phyloP scores from a whole-genome alignment of 2,329 filamentous ascomycete genomes.

The Diplocarpon rosae region DNA sequence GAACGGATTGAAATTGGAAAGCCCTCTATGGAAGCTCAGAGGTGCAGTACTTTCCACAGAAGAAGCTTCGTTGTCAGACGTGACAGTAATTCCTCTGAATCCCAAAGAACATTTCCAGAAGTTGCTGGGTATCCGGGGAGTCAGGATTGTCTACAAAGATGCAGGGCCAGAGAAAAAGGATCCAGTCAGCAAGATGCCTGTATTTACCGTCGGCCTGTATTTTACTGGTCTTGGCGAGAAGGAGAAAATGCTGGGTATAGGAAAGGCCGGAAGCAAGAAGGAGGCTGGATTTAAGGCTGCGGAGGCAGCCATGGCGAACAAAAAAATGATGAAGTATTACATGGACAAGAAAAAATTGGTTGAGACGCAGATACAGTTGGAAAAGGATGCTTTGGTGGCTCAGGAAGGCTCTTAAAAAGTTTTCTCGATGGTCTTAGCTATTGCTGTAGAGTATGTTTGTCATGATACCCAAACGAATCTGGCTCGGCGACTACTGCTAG shows the following conservation, averaged over 20 bases:
- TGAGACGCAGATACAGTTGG: slow-evolving; percentile 28
- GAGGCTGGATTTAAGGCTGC: slow-evolving; percentile 62
- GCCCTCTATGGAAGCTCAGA: slow-evolving; percentile 23
- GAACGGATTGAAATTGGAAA: slow-evolving; percentile 13
- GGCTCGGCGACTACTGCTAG: no score
- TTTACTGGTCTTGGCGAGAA: slow-evolving; percentile 59
- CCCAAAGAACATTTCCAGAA: slow-evolving; percentile 43
- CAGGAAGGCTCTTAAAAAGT: neutral
- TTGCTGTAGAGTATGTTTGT: neutral
- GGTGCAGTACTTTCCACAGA: slow-evolving; percentile 10
- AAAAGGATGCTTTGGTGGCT: slow-evolving; percentile 16
- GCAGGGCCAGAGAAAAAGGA: slow-evolving; percentile 42
- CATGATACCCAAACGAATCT: neutral
- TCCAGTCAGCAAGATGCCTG: slow-evolving; percentile 39
- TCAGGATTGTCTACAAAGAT: slow-evolving; percentile 52
- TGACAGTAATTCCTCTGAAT: slow-evolving; percentile 23
- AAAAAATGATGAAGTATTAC: slow-evolving; percentile 42
- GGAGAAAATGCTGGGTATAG: slow-evolving; percentile 49
- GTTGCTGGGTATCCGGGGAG: slow-evolving; percentile 39
- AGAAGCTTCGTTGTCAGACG: neutral
- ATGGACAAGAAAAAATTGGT: slow-evolving; percentile 36
- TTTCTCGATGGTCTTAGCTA: neutral
- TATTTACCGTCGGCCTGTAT: slow-evolving; percentile 53
- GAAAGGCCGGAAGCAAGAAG: slow-evolving; percentile 54
- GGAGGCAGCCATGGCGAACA: slow-evolving; percentile 50